Conservation (phyloP, 2,329 filamentous ascomycete species). For the Rugonectria rugulosa region DNA sequence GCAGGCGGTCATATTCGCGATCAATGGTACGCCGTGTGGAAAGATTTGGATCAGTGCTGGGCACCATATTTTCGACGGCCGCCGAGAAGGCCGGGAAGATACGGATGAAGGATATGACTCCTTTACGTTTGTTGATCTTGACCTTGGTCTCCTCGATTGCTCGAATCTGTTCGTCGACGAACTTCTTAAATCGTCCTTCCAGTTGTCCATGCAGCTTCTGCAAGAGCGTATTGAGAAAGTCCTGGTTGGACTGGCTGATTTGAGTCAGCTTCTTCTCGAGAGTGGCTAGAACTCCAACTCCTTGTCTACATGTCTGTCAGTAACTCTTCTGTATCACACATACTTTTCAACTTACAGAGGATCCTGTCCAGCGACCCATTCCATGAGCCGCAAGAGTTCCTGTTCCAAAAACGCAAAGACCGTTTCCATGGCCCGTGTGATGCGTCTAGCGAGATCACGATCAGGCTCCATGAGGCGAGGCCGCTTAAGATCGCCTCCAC, state of each 20-base stretch:
- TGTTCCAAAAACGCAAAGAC: conserved; percentile 83
- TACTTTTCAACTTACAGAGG: conserved; percentile 69
- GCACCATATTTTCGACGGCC: conserved; percentile 84
- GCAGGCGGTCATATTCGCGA: conserved; percentile 85
- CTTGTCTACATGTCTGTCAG: conserved; percentile 70
- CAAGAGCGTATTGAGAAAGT: conserved; percentile 82
- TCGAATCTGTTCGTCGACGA: conserved; percentile 92
- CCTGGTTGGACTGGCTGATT: conserved; percentile 89
- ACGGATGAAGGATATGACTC: conserved; percentile 93
- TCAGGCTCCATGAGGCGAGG: conserved; percentile 88
- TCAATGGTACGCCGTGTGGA: conserved; percentile 81
- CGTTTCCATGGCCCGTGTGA: conserved; percentile 88
- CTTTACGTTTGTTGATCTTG: conserved; percentile 98
- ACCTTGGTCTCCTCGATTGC: conserved; percentile 98
- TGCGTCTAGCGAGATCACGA: conserved; percentile 81
- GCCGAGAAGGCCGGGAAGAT: conserved; percentile 89
- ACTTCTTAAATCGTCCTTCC: conserved; percentile 80
- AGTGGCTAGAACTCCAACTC: conserved; percentile 82
- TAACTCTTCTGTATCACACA: background rate
- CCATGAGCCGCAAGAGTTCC: conserved; percentile 80
- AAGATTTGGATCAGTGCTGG: conserved; percentile 62
- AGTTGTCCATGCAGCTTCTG: conserved; percentile 81
- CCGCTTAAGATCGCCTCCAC: conserved; percentile 74
- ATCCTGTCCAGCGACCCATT: conserved; percentile 83
- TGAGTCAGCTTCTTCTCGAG: conserved; percentile 82